Evolutionary conservation across 176 grass and related monocot species (phyloP), one percentile per base, ranked within the genome.

Genomic region (Bothriochloa decipiens): DNA sequence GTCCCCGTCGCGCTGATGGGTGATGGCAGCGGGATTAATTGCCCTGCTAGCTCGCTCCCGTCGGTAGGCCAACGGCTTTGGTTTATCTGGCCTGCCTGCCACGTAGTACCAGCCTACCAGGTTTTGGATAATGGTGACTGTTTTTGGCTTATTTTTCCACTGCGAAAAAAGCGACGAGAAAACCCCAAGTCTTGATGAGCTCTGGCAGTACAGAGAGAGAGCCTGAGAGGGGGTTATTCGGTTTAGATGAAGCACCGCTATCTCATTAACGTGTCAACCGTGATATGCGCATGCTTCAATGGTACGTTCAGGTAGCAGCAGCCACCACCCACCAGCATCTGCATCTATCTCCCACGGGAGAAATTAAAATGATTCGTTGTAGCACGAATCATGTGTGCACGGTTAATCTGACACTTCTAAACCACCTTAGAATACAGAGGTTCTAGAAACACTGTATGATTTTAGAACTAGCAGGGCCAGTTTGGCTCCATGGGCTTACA

Each of bases 21-120:
- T 80, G 83, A 33, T 58, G 78, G 78, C 50, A 79, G 40, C 49
- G 7, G 15, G 64, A 77, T 77, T 62, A 45, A 86, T 80, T 58
- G 65, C 73, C 22, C 57, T 35, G 45, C 60, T 6, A 1, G 8
- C 10, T 9, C 6, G 53, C 8, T 58, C 55, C 55, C 55, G 58
- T 25, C 55, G 58, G 58, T 5, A 61, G 58, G 58, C 58, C 9
- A 61, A 20, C 58, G 58, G 58, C 25, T 61, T 25, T 60, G 22
- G 55, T 45, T 45, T 26, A 47, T 72, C 9, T 46, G 40, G 40
- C 11, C 22, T 41, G 68, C 22, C n/a, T 41, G 70, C 22, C 57
- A 61, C 70, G 70, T 46, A 26, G 10, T 25, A 70, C 20, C n/a
- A n/a, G n/a, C n/a, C n/a, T n/a, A n/a, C n/a, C 1, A 12, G 68